phyloP scores from a whole-genome alignment of 495 filamentous ascomycete genomes.

The Tuber melanosporum region DNA sequence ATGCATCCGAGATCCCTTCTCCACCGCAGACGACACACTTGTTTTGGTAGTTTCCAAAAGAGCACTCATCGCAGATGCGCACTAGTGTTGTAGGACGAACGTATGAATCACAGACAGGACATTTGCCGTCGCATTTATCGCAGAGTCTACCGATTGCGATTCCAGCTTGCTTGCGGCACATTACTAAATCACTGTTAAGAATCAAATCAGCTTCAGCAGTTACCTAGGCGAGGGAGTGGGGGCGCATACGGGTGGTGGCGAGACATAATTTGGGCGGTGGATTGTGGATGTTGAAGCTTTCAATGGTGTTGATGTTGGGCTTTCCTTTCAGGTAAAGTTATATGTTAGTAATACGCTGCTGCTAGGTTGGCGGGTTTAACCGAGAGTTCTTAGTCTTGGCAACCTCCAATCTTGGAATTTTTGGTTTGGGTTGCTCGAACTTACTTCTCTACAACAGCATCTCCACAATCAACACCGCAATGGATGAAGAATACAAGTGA shows the following conservation, averaged over 20 bases:
- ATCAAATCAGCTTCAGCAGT: slow-evolving; percentile 36
- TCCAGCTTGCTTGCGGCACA: slow-evolving; percentile 98
- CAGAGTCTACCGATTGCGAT: slow-evolving; percentile 98
- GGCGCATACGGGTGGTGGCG: slow-evolving; percentile 68
- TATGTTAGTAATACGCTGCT: slow-evolving; percentile 18
- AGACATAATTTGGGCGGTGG: slow-evolving; percentile 51
- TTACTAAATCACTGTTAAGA: slow-evolving; percentile 77
- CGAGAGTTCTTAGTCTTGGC: slow-evolving; percentile 14
- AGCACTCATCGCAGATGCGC: slow-evolving; percentile 98
- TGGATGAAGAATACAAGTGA: slow-evolving; percentile 41
- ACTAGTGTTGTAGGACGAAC: slow-evolving; percentile 95
- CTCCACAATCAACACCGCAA: slow-evolving; percentile 12
- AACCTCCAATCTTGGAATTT: slow-evolving; percentile 6
- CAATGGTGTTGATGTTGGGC: slow-evolving; percentile 12
- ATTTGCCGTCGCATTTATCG: slow-evolving; percentile 99
- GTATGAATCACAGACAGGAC: slow-evolving; percentile 97
- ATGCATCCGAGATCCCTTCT: slow-evolving; percentile 97
- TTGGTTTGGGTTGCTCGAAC: slow-evolving; percentile 2
- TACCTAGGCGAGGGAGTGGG: slow-evolving; percentile 37
- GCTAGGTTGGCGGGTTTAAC: slow-evolving; percentile 13
- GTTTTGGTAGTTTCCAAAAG: slow-evolving; percentile 99
- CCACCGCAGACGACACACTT: slow-evolving; percentile 99
- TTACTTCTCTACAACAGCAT: slow-evolving; percentile 32
- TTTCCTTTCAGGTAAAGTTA: slow-evolving; percentile 15
- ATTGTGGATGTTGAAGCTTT: not conserved